phyloP scores from a whole-genome alignment of 1,284 basidiomycete genomes.

The Golubevia pallescens region DNA sequence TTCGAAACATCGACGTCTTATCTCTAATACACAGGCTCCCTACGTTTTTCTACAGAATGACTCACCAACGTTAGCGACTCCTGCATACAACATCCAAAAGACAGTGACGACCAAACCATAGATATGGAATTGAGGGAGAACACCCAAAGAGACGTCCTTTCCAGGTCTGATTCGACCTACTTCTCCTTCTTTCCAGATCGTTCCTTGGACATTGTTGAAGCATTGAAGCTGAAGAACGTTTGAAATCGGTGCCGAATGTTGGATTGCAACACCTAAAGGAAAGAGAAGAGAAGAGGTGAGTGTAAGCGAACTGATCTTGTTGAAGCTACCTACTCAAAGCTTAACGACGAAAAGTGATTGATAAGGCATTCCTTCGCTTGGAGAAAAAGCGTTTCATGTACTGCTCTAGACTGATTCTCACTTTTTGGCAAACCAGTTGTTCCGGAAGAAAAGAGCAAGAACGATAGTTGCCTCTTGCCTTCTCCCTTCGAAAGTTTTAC shows the following conservation, averaged over 20 bases:
- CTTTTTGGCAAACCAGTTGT: conserved; percentile 22
- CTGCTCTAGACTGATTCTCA: too few relatives aligned
- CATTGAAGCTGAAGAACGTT: conserved; percentile 16
- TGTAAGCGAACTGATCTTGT: too few relatives aligned
- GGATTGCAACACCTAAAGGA: conserved; percentile 17
- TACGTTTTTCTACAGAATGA: neutral
- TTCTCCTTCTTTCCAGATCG: conserved; percentile 16
- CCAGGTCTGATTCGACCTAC: conserved; percentile 28
- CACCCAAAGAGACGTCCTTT: conserved; percentile 36
- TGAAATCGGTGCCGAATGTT: conserved; percentile 16
- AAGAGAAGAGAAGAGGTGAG: neutral
- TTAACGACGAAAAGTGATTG: too few relatives aligned
- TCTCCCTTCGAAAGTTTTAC: conserved; percentile 29
- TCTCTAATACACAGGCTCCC: too few relatives aligned
- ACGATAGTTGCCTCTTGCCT: conserved; percentile 22
- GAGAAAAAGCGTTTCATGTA: too few relatives aligned
- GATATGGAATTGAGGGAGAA: conserved; percentile 41
- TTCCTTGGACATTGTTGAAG: conserved; percentile 12
- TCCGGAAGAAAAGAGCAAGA: conserved; percentile 19
- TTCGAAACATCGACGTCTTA: too few relatives aligned
- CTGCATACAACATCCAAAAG: conserved; percentile 17
- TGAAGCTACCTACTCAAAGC: too few relatives aligned
- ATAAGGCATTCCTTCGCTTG: too few relatives aligned
- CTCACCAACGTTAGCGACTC: conserved; percentile 12
- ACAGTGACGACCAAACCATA: conserved; percentile 19